Evolutionary conservation across 768 basidiomycete genomes (phyloP).

Genomic region (Kwoniella heveanensis): DNA sequence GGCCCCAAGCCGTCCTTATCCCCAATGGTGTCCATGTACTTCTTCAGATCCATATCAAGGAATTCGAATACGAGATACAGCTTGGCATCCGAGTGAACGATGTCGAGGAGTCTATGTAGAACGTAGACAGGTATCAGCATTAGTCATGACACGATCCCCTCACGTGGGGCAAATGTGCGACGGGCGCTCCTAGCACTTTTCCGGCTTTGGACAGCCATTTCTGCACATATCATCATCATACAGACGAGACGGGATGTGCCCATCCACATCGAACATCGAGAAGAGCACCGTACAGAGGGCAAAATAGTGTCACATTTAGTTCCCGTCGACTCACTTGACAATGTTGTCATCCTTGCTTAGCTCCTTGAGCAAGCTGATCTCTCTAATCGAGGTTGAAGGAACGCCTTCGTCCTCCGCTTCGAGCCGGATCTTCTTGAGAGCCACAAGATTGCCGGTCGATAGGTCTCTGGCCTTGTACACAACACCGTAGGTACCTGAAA

Average conservation of each 20-base stretch:
- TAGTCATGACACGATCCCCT: no score
- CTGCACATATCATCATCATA: no score
- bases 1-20: slow-evolving; percentile 62
- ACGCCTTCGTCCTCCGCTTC: slow-evolving; percentile 99
- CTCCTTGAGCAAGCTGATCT: slow-evolving; percentile 96
- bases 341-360: slow-evolving; percentile 88
- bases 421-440: slow-evolving; percentile 96
- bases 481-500: slow-evolving; percentile 90
- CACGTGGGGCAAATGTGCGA: no score
- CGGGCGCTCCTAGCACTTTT: no score
- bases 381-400: slow-evolving; percentile 94
- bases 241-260: neutral
- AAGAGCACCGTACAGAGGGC: no score
- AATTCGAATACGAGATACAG: slow-evolving; percentile 98
- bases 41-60: slow-evolving; percentile 92
- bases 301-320: no score
- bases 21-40: slow-evolving; percentile 90
- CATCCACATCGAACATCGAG: no score
- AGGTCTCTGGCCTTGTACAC: slow-evolving; percentile 95
- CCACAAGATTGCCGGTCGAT: slow-evolving; percentile 78
- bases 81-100: slow-evolving; percentile 95
- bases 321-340: slow-evolving; percentile 69
- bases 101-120: slow-evolving; percentile 91
- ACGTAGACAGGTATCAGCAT: no score
- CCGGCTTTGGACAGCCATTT: no score